phyloP scores from a whole-genome alignment of 2,329 filamentous ascomycete genomes.

The Stagonosporopsis cucurbitacearum region DNA sequence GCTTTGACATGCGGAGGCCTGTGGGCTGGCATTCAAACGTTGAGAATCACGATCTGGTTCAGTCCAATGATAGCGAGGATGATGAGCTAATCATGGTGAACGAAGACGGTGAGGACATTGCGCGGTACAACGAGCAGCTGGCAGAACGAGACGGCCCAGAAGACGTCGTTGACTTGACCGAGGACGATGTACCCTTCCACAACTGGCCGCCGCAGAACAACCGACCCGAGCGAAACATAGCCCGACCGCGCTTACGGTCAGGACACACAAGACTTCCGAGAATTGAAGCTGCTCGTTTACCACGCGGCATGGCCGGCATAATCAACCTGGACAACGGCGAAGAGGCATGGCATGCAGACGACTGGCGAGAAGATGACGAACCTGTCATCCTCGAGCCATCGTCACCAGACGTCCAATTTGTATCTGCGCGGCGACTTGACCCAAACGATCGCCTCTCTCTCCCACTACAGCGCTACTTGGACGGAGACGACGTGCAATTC shows the following conservation, averaged over 20 bases:
- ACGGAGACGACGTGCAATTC: constrained; percentile 43
- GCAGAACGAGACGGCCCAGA: constrained; percentile 16
- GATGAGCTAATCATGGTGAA: constrained; percentile 7
- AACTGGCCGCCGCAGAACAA: constrained; percentile 2
- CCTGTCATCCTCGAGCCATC: constrained; percentile 25
- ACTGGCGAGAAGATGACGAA: constrained; percentile 16
- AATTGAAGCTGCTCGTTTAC: constrained; percentile 29
- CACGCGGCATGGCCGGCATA: constrained; percentile 53
- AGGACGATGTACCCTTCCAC: constrained; percentile 26
- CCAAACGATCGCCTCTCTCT: constrained; percentile 19
- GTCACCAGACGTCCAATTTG: constrained; percentile 59
- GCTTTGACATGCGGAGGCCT: constrained; percentile 62
- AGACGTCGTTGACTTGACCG: constrained; percentile 43
- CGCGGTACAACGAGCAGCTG: constrained; percentile 16
- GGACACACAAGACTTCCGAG: not conserved
- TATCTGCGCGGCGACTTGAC: constrained; percentile 41
- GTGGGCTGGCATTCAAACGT: constrained; percentile 44
- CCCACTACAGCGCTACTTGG: constrained; percentile 13
- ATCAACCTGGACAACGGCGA: constrained; percentile 48
- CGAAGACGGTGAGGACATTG: constrained; percentile 10
- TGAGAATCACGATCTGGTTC: constrained; percentile 5
- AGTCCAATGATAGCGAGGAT: constrained; percentile 15
- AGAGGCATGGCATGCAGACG: constrained; percentile 24
- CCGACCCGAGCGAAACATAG: not conserved
- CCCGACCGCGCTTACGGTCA: not conserved